These are phyloP conservation scores for Phytophthora aleatoria DNA, from an alignment of 352 stramenopile genomes.

Conservation along the genomic window DNA sequence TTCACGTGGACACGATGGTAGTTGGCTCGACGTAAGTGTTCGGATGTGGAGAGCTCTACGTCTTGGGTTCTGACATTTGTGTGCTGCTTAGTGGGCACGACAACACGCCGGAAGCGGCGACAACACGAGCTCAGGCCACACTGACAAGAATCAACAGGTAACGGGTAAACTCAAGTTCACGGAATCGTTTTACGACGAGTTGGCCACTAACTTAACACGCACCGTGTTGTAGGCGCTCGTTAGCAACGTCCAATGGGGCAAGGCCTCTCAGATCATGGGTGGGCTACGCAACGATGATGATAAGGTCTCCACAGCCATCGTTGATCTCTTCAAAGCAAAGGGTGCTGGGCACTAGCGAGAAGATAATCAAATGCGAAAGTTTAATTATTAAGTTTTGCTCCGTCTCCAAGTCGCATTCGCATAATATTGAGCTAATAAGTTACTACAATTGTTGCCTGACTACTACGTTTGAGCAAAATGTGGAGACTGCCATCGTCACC, in stretches of 20 bases:
- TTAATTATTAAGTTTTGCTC: slow-evolving; percentile 7
- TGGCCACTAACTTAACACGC: slow-evolving; percentile 11
- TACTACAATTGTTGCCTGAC: background rate
- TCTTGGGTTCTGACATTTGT: slow-evolving; percentile 5
- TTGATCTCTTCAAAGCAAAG: slow-evolving; percentile 54
- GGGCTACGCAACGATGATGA: slow-evolving; percentile 46
- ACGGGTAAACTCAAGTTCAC: slow-evolving; percentile 8
- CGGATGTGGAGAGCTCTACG: slow-evolving; percentile 3
- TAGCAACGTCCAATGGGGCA: slow-evolving; percentile 69
- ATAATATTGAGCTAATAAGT: too few relatives aligned
- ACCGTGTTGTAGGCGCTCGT: slow-evolving; percentile 11
- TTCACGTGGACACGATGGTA: slow-evolving; percentile 18
- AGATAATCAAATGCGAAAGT: background rate
- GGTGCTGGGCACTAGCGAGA: slow-evolving; percentile 5
- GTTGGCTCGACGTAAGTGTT: slow-evolving; percentile 45
- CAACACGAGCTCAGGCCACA: slow-evolving; percentile 27
- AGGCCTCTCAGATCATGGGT: slow-evolving; percentile 64
- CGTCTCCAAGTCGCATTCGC: slow-evolving; percentile 13
- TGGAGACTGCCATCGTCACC: slow-evolving; percentile 3
- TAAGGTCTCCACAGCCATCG: slow-evolving; percentile 64
- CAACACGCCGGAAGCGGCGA: slow-evolving; percentile 41
- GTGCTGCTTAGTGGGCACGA: slow-evolving; percentile 50
- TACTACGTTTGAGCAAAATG: background rate
- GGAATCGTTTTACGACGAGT: background rate
- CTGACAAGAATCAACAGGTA: slow-evolving; percentile 39